Conservation (phyloP, 2,329 filamentous ascomycete species). For the Beauveria varroae region DNA sequence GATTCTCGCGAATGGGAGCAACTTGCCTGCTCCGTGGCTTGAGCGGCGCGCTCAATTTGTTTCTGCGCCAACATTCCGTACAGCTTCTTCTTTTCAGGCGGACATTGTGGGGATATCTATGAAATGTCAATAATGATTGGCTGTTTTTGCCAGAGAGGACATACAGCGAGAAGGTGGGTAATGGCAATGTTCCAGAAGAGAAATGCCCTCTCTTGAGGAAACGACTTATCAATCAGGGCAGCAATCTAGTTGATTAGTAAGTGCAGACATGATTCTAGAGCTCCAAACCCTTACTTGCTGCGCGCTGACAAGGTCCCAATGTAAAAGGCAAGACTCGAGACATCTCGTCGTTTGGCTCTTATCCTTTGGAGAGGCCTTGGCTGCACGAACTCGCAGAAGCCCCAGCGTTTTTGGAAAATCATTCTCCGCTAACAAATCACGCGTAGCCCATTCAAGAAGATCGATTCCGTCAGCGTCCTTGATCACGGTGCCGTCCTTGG, state of each 20-base stretch:
- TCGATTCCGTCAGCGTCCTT: slow-evolving; percentile 45
- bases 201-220: slow-evolving; percentile 38
- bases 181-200: slow-evolving; percentile 49
- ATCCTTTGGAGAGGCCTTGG: slow-evolving; percentile 45
- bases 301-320: slow-evolving; percentile 49
- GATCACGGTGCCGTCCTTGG: slow-evolving; percentile 38
- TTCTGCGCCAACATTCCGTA: slow-evolving; percentile 44
- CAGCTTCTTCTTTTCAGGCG: slow-evolving; percentile 41
- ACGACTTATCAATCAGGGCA: slow-evolving; percentile 43
- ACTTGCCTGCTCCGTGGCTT: slow-evolving; percentile 36
- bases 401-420: slow-evolving; percentile 43
- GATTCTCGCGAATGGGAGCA: too few species aligned
- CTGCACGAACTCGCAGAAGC: slow-evolving; percentile 39
- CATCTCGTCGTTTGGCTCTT: slow-evolving; percentile 34
- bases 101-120: slow-evolving; percentile 39
- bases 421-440: slow-evolving; percentile 28
- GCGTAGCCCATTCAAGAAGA: slow-evolving; percentile 48
- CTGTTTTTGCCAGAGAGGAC: slow-evolving; percentile 13
- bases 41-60: slow-evolving; percentile 43
- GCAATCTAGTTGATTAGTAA: slow-evolving; percentile 37
- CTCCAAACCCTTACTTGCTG: slow-evolving; percentile 38
- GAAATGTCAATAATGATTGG: not conserved
- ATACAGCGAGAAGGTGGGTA: slow-evolving; percentile 46
- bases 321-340: slow-evolving; percentile 44
- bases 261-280: not conserved